Base-by-base conservation (phyloP, 495 filamentous ascomycete species). In the Trichocladium uniseriatum region DNA sequence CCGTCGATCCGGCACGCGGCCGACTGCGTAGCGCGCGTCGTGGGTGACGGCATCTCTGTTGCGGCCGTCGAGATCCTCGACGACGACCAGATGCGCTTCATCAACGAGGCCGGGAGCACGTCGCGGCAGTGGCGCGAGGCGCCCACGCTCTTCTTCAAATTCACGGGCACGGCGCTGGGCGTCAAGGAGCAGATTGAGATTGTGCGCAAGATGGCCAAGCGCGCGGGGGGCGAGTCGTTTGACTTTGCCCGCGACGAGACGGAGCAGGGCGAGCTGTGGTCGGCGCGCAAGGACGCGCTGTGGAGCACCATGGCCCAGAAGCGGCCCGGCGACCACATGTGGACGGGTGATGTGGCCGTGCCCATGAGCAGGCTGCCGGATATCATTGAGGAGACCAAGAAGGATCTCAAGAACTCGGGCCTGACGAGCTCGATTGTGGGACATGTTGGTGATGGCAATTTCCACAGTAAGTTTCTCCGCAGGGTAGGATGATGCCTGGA, bases 81-180 rank as follows among this genome's bases (percentile, higher is more conserved):
- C 65, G 90, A 96, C 58, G 84, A 89, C 24, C 88, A 94, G 68
- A 97, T 97, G 91, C 76, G 77, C 50, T 88, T 87, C 53, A 89
- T 97, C 68, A 97, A 97, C 67, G 62, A 73, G 37, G 80, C 82
- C 5, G 87, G 88, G 49, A 77, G 73, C 43, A 95, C 89, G 0
- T 71, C 73, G 6, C 80, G 82, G 43, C 63, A 60, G 8, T 95
- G 90, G 87, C 79, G 76, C 51, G 82, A 84, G 51, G 79, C 79
- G 15, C 90, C 91, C 5, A 95, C 91, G 4, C 69, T 97, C 4
- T 95, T 97, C 69, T 92, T 97, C 77, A 96, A 96, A 61, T 97
- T 95, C 66, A 77, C 79, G 14, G 89, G 90, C 28, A 92, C 87
- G 0, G 73, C 71, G 0, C 69, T 68, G 4, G 78, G 78, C 6